These are phyloP conservation scores for Claviceps digitariae DNA, from an alignment of 2,329 filamentous ascomycete genomes.

Conservation along the genomic window DNA sequence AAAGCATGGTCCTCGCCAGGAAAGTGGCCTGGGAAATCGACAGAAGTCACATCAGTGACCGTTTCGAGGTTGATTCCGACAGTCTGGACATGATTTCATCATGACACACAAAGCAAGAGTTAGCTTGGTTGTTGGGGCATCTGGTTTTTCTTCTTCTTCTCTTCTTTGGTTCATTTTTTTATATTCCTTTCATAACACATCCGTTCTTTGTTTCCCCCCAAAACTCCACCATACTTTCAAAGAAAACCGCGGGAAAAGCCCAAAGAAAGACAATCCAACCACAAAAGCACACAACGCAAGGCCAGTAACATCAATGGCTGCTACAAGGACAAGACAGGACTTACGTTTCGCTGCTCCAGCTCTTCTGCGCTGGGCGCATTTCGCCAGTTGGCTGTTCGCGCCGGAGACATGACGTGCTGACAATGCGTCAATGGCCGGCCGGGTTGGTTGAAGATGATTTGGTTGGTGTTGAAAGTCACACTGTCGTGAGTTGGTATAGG, in stretches of 20 bases:
- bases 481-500: background rate
- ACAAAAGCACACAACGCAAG: background rate
- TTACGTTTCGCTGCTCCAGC: conserved; percentile 47
- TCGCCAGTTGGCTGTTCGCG: conserved; percentile 21
- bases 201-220: no score
- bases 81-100: conserved; percentile 53
- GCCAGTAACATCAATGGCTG: no score
- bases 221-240: no score
- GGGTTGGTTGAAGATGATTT: no score
- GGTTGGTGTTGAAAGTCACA: background rate
- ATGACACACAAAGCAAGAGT: background rate
- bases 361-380: conserved; percentile 37
- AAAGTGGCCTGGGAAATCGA: conserved; percentile 84
- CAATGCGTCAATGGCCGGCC: background rate
- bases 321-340: conserved; percentile 10
- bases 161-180: background rate
- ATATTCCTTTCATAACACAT: background rate
- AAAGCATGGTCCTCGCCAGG: conserved; percentile 78
- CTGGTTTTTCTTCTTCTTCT: no score
- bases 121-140: no score
- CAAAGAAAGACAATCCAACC: background rate
- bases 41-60: conserved; percentile 76
- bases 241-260: no score
- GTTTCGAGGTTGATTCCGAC: conserved; percentile 83
- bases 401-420: conserved; percentile 18